Evolutionary conservation across 176 grass and related monocot species (phyloP).

Genomic region (Eleusine coracana): DNA sequence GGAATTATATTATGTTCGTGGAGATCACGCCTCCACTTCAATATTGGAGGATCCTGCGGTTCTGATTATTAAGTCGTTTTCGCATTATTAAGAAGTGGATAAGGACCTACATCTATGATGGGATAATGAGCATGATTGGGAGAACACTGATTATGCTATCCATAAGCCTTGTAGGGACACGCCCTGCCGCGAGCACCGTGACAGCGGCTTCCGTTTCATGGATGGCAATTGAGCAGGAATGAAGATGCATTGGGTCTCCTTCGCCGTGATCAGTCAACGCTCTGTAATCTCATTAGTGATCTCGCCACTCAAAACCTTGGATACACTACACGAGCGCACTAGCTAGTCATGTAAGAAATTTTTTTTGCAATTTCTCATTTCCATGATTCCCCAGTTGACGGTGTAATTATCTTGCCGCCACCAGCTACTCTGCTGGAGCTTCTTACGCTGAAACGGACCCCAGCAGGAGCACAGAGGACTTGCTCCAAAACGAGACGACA

Average conservation of each 20-base stretch:
- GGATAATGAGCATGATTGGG: constrained; percentile 22
- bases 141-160: constrained; percentile 3
- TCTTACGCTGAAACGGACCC: background rate
- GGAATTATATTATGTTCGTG: background rate
- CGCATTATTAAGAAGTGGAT: constrained; percentile 1
- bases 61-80: background rate
- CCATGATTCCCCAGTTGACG: background rate
- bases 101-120: background rate
- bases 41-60: background rate
- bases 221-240: background rate
- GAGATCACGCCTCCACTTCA: background rate
- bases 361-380: background rate
- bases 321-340: too few relatives aligned
- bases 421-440: background rate
- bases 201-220: background rate
- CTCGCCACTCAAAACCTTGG: too few relatives aligned
- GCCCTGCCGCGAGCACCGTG: background rate
- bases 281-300: too few relatives aligned
- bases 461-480: background rate
- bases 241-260: background rate
- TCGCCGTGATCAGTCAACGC: background rate
- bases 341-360: background rate
- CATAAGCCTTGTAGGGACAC: background rate
- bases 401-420: too few relatives aligned
- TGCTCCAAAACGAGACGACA: background rate